Conservation (phyloP, 2,329 filamentous ascomycete genomes). For the Aspergillus viridinutans region DNA sequence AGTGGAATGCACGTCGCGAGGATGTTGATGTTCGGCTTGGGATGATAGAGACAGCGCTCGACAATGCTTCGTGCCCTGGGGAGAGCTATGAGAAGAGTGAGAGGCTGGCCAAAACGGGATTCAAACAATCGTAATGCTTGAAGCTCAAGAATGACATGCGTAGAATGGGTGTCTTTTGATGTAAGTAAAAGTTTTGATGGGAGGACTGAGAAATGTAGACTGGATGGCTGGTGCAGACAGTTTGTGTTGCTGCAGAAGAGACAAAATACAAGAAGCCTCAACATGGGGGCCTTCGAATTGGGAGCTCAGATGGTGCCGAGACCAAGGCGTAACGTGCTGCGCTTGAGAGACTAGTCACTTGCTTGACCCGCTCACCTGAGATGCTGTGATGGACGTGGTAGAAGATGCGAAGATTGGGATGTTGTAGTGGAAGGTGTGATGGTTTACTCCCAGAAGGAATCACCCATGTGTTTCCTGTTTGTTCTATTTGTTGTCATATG, state of each 20-base stretch:
- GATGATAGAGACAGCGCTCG: neutral
- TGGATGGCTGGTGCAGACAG: neutral
- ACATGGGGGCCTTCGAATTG: neutral
- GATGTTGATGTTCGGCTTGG: neutral
- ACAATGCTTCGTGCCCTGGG: neutral
- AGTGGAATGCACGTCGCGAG: neutral
- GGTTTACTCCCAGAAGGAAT: neutral
- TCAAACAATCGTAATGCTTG: neutral
- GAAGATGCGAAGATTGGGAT: neutral
- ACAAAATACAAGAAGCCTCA: neutral
- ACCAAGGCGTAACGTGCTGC: neutral
- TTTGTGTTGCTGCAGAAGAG: neutral
- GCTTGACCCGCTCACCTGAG: neutral
- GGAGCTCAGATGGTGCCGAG: neutral
- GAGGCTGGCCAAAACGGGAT: neutral
- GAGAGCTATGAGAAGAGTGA: neutral
- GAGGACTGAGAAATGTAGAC: neutral
- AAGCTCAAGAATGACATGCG: neutral
- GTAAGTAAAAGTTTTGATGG: neutral
- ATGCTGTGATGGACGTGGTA: neutral
- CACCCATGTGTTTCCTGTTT: neutral
- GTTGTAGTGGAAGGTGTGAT: neutral
- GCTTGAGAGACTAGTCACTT: neutral
- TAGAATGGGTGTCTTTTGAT: neutral
- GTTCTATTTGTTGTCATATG: neutral